Conservation (phyloP, 495 filamentous ascomycete genomes). For the Penicillium canariense region DNA sequence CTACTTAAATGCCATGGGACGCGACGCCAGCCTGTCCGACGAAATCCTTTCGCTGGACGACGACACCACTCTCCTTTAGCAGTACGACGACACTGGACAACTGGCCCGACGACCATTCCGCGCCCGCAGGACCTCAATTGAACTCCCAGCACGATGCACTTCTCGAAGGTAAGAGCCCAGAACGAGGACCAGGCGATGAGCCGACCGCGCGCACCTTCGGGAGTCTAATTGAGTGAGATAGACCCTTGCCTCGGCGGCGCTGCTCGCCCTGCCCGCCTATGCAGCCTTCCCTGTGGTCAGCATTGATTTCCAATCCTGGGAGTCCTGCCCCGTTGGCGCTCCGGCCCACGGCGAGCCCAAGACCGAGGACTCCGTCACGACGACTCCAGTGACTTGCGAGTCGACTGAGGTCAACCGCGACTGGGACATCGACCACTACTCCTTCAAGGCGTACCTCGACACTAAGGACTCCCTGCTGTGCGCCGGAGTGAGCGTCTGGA, state of each 20-base stretch:
- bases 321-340: conserved; percentile 18
- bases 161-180: conserved; percentile 13
- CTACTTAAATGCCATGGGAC: conserved; percentile 18
- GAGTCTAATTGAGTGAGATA: conserved; percentile 4
- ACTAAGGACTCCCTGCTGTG: conserved; percentile 25
- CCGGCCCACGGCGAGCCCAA: conserved; percentile 18
- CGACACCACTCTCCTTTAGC: too few species aligned
- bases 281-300: conserved; percentile 24
- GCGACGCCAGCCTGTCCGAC: not conserved
- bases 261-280: conserved; percentile 18
- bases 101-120: conserved; percentile 1
- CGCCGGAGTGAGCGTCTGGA: conserved; percentile 23
- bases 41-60: not conserved
- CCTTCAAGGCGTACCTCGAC: conserved; percentile 21
- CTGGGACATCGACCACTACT: conserved; percentile 27
- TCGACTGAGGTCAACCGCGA: conserved; percentile 25
- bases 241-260: conserved; percentile 22
- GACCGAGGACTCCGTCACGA: conserved; percentile 10
- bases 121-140: conserved; percentile 4
- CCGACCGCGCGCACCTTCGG: too few species aligned
- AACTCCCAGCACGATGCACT: conserved; percentile 14
- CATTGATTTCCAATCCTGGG: conserved; percentile 27
- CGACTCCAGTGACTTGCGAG: conserved; percentile 24
- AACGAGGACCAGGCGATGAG: not conserved
- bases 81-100: conserved; percentile 1